Evolutionary conservation across 352 stramenopile species (phyloP), one percentile per base, ranked within the genome.

Genomic region (Saprolegnia parasitica): DNA sequence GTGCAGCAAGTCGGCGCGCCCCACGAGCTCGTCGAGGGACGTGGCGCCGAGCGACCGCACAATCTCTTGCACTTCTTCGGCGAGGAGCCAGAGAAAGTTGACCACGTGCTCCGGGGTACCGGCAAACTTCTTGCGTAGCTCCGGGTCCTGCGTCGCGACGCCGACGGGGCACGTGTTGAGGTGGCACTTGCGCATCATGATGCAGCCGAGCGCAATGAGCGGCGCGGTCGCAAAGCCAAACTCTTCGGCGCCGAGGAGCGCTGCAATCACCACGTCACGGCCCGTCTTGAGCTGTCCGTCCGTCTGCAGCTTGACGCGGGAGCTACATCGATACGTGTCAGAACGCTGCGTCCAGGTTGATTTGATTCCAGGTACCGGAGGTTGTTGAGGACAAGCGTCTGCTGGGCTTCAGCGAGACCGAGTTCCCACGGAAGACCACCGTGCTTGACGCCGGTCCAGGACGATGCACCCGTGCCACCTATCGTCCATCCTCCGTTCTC

Each of bases 151-250:
- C 5, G 96, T 99, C n/a, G 96, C 96, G 73, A 99, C 93, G 65
- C 96, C 96, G n/a, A 99, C 96, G 26, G 96, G 96, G 77, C 96
- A 99, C 13, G 95, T 98, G 79, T 99, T 98, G 72, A 98, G 84
- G 80, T 99, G 96, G 74, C 88, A 96, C 76, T 98, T 98, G 61
- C 95, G 84, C 94, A 98, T 98, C 96, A 98, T 99, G 70, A 98
- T 98, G 75, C 96, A 98, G 49, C 96, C 95, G 67, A 98, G 90
- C 40, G 94, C 90, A 74, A 98, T 98, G 16, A 98, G 78, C 29
- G 95, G 94, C 64, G 87, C 92, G 15, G 95, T 98, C 10, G 90
- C 89, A 73, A 98, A 98, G n/a, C 93, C 95, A 65, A 91, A 98
- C 82, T 99, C 96, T 79, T 99, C 96, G 54, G 96, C 96, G 72